Base-by-base conservation (phyloP, 2,329 filamentous ascomycete species). In the Pseudogymnoascus sp. region DNA sequence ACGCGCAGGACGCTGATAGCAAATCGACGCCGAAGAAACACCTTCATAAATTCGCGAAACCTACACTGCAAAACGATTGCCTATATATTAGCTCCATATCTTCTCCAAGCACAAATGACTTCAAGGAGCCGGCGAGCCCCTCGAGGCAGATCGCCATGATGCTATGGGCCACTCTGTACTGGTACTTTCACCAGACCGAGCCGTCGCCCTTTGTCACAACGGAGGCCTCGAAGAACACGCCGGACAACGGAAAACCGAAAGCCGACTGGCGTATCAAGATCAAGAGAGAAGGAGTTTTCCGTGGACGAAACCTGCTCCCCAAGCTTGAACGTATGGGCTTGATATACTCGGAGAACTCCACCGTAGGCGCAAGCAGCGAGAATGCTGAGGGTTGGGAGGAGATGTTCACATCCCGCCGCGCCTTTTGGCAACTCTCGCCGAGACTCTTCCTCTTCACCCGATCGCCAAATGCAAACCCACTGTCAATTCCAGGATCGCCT, bases 301-400 rank as follows among this genome's bases (percentile, higher is more conserved):
- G 91, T 66, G 88, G 89, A 38, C 85, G 85, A 12, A 61, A 61
- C 33, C 77, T 96, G 65, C 82, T 97, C 43, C 89, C 90, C 22
- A 96, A 97, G 77, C 82, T 97, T 47, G 93, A 97, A 77, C 84
- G 91, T 61, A 97, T 97, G 91, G 91, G 92, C 0, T 75, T 97
- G 59, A 85, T 97, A 58, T 80, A 87, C 0, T 88, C 82, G 22
- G 82, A 89, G 60, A 87, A 95, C 68, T 90, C 89, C 0, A 82
- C 83, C 1, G 89, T 94, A 2, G 90, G 90, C 4, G 78, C 81
- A 0, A 81, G 83, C 37, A 72, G 83, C 12, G 80, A 85, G 43
- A 78, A 80, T 36, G 78, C 82, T 8, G 82, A 86, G 41, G 85
- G 82, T 59, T 96, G 90, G 89, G 79, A 80, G 28, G 78, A 83